A percentile compares a stretch with the other conserved stretches of the same genome.
phyloP scores from a whole-genome alignment of 2,329 filamentous ascomycete genomes.

The Colletotrichum endophyticum region DNA sequence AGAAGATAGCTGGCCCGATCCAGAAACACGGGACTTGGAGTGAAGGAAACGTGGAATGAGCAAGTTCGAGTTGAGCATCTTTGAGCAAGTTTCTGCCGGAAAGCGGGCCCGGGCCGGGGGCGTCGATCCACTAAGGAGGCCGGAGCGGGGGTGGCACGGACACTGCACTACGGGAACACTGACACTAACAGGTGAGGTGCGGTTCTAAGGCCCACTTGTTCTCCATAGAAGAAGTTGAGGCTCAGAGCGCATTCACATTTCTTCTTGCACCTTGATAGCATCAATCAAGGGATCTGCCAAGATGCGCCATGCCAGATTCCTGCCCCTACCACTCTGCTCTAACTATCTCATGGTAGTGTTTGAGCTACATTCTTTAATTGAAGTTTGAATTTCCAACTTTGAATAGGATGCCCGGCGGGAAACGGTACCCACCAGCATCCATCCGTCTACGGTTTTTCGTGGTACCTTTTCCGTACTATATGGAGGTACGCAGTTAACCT shows the following conservation, averaged over 20 bases:
- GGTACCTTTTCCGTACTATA: neutral
- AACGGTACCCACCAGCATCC: neutral
- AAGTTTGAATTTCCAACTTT: neutral
- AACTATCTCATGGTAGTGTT: neutral
- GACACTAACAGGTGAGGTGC: neutral
- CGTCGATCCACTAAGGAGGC: neutral
- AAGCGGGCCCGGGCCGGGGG: neutral
- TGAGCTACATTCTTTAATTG: neutral
- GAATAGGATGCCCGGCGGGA: neutral
- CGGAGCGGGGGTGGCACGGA: neutral
- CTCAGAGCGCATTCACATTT: neutral
- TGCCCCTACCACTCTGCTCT: neutral
- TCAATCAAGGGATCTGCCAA: neutral
- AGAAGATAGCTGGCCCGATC: neutral
- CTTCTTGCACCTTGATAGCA: neutral
- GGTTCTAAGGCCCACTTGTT: neutral
- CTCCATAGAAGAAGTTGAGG: neutral
- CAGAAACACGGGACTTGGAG: neutral
- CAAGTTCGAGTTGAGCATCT: slow-evolving; percentile 34
- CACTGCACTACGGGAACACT: neutral
- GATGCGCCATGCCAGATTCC: neutral
- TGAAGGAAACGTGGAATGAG: neutral
- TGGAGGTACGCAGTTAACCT: neutral
- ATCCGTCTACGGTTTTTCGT: neutral
- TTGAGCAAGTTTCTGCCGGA: slow-evolving; percentile 38